Evolutionary conservation across 371 early-diverging fungal species (phyloP), one percentile per base, ranked within the genome.

Genomic region (Dinochytrium kinnereticum): DNA sequence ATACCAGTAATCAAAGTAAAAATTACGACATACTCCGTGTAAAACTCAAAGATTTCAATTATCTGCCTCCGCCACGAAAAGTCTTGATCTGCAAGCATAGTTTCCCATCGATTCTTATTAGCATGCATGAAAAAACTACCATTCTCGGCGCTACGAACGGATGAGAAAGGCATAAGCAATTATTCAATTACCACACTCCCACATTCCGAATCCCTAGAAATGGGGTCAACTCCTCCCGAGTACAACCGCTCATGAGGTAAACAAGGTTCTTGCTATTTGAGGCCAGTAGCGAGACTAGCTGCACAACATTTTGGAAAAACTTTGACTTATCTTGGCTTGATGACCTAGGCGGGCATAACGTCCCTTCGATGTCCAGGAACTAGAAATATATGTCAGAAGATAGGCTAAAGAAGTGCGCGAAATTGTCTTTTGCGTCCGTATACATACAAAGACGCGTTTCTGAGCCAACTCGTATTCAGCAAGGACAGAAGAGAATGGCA

Each of bases 281-380:
- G 1, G 90, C 86, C 26, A 96, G 82, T n/a, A 77, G 69, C n/a
- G 78, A 61, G 50, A 97, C 79, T 2, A 92, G 88, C 38, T 84
- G 59, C 0, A 65, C 65, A 17, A 78, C 72, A 19, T 26, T 26
- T 26, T 13, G n/a, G 26, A 53, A 53, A 53, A n/a, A 15, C 26
- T 53, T 53, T 26, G 55, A n/a, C 55, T 26, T 13, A 53, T 53
- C 55, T 21, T n/a, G n/a, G 5, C 5, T 24, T 26, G 55, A 53
- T 15, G 55, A 53, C 5, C 59, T 86, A 89, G 69, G 90, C 91
- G 15, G 91, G 88, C 26, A 89, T 82, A 96, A 84, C 0, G 95
- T 95, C 26, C 96, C 96, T 76, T 96, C 97, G 73, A 96, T 95
- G 71, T 96, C 96, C 78, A 98, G 89, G 72, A 95, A 83, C 80